A percentile compares a stretch with the other conserved stretches of the same genome.
These are phyloP conservation scores for Hirsutella rhossiliensis DNA, from an alignment of 2,329 filamentous ascomycete species.

Conservation along the genomic window DNA sequence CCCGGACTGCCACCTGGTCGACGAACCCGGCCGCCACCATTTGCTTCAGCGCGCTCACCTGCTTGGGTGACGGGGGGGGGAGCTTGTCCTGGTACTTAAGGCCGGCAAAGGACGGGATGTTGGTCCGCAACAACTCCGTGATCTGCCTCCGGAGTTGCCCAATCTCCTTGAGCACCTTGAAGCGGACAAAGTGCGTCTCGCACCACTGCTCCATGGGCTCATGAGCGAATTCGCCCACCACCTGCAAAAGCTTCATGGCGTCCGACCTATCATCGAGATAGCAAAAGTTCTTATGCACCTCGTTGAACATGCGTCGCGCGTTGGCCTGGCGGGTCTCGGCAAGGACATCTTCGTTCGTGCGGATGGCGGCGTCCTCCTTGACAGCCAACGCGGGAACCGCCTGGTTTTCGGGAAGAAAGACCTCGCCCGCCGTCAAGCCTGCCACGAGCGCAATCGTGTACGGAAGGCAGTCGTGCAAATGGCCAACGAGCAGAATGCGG, in stretches of 20 bases:
- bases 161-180: conserved; percentile 79
- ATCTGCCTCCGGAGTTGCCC: conserved; percentile 75
- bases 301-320: conserved; percentile 48
- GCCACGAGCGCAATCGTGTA: conserved; percentile 85
- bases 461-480: conserved; percentile 68
- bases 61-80: conserved; percentile 48
- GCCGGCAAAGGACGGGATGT: conserved; percentile 54
- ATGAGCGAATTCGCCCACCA: conserved; percentile 76
- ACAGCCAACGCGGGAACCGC: conserved; percentile 47
- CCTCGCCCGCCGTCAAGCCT: conserved; percentile 73
- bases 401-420: conserved; percentile 76
- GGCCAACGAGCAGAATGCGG: conserved; percentile 81
- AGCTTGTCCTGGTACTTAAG: conserved; percentile 44
- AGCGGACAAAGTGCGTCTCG: conserved; percentile 69
- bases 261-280: conserved; percentile 74
- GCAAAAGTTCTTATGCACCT: conserved; percentile 67
- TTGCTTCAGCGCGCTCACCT: conserved; percentile 73
- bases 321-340: conserved; percentile 59
- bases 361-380: conserved; percentile 34
- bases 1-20: conserved; percentile 86
- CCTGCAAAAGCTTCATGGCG: conserved; percentile 80
- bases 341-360: conserved; percentile 55
- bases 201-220: conserved; percentile 65
- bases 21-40: conserved; percentile 88
- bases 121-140: conserved; percentile 63